Conservation (phyloP, 768 basidiomycete species). For the Naematelia aurantialba region DNA sequence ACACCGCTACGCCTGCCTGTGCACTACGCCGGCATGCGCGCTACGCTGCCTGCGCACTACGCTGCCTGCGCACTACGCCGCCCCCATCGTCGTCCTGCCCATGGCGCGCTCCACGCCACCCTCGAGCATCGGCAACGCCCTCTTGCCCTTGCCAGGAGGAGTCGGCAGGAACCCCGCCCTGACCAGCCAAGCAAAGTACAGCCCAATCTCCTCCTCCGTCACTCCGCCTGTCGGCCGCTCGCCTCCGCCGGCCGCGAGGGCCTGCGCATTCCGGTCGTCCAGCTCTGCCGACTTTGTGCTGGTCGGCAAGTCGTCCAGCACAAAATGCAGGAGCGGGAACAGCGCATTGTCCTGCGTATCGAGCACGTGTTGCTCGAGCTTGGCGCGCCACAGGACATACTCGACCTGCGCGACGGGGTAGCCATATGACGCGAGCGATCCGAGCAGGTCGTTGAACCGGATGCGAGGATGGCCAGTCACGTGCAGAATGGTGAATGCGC, state of each 20-base stretch:
- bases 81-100: slow-evolving; percentile 46
- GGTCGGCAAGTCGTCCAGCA: slow-evolving; percentile 93
- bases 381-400: slow-evolving; percentile 85
- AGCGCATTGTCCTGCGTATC: slow-evolving; percentile 92
- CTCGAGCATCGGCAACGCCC: slow-evolving; percentile 41
- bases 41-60: neutral
- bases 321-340: slow-evolving; percentile 94
- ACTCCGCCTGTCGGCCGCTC: slow-evolving; percentile 59
- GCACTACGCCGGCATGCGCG: no score
- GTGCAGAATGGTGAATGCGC: slow-evolving; percentile 54
- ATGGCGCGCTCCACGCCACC: slow-evolving; percentile 46
- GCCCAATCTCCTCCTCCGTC: slow-evolving; percentile 69
- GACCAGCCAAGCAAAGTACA: slow-evolving; percentile 89
- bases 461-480: slow-evolving; percentile 80
- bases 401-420: slow-evolving; percentile 74
- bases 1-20: no score
- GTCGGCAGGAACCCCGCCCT: slow-evolving; percentile 72
- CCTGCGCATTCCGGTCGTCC: slow-evolving; percentile 77
- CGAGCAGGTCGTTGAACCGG: slow-evolving; percentile 82
- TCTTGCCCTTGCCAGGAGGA: slow-evolving; percentile 52
- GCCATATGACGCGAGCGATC: slow-evolving; percentile 70
- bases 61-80: neutral
- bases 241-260: slow-evolving; percentile 57
- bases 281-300: slow-evolving; percentile 90
- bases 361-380: slow-evolving; percentile 91